phyloP scores from a whole-genome alignment of 179 eudicot genomes.

The Silene vulgaris region DNA sequence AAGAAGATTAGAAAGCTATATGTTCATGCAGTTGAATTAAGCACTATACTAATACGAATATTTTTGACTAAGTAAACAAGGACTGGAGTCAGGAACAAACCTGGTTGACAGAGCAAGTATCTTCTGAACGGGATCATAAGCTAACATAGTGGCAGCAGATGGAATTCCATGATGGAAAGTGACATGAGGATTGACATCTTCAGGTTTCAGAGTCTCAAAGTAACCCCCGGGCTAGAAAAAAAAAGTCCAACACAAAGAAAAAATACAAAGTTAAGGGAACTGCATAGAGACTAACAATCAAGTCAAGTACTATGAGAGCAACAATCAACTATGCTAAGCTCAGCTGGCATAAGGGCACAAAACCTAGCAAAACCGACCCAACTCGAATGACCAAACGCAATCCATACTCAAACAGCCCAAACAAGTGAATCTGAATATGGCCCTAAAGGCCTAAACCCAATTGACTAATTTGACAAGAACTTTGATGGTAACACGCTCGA shows the following conservation, averaged over 20 bases:
- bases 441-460: not conserved
- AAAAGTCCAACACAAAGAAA: not conserved
- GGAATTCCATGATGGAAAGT: constrained; percentile 89
- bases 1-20: not conserved
- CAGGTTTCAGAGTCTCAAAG: constrained; percentile 56
- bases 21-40: not conserved
- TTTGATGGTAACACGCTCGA: not conserved
- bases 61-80: not conserved
- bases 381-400: not conserved
- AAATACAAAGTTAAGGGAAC: not conserved
- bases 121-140: constrained; percentile 48
- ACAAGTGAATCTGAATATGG: not conserved
- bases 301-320: not conserved
- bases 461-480: not conserved
- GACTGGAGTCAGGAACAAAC: constrained; percentile 31
- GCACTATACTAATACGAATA: not conserved
- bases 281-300: not conserved
- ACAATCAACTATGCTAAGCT: not conserved
- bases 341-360: not conserved
- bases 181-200: constrained; percentile 55
- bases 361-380: not conserved
- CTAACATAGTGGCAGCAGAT: constrained; percentile 25
- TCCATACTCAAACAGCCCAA: not conserved
- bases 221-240: constrained; percentile 59
- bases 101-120: constrained; percentile 79